Evolutionary conservation across 495 filamentous ascomycete species (phyloP), one percentile per base, ranked within the genome.

Genomic region (Tuber melanosporum): DNA sequence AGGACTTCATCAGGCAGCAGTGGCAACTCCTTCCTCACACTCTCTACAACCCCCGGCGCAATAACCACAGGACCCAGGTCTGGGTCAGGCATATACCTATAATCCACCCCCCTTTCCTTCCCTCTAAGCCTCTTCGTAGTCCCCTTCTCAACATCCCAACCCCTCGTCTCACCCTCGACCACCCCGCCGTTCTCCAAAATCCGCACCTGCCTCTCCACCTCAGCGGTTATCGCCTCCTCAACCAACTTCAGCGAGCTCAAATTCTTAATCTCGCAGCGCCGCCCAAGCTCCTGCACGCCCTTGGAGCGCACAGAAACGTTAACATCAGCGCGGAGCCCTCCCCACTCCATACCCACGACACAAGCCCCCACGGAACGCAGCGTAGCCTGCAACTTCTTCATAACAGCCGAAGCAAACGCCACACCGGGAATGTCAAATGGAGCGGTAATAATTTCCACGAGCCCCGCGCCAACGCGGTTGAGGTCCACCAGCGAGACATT

Each of bases 61-160:
- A 99, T 91, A 6, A 93, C 82, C 15, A 99, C 86, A 0, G 96
- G 93, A 0, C 88, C 88, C 15, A 99, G 85, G 84, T 99, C 95
- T 3, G 95, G 93, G 83, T 99, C 95, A 1, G 95, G 95, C 96
- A 99, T 98, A 84, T 98, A 99, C 70, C 95, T 88, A 83, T 99
- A 99, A 81, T 99, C 95, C 3, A 98, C 93, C 81, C 97, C 94
- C 62, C 95, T 96, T 82, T 99, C 95, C 84, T 99, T 99, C 17
- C 93, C 94, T 78, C 95, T 88, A 22, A 99, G 84, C 39, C 89
- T 88, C 70, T 86, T 87, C 32, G 92, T 94, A 76, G 92, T 93
- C 72, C 91, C 92, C 57, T 89, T 92, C 1, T 91, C 91, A 72
- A 96, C 87, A 3, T 93, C 92, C 94, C 94, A 99, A 39, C 96